Conservation (phyloP, 2,329 filamentous ascomycete species). For the Endocalyx cinctus region DNA sequence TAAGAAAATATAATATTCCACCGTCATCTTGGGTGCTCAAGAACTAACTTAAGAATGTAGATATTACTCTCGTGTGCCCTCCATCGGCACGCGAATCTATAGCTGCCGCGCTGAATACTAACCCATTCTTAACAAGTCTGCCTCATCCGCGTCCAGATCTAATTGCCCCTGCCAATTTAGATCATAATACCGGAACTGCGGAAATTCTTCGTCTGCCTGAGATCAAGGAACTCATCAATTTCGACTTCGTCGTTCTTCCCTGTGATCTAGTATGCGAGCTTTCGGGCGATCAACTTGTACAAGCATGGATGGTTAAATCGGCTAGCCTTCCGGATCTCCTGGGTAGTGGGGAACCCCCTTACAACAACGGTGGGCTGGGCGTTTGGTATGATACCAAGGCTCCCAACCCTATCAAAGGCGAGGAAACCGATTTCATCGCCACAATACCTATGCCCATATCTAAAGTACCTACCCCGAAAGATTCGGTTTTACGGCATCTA, state of each 20-base stretch:
- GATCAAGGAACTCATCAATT: conserved; percentile 70
- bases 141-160: conserved; percentile 70
- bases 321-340: conserved; percentile 62
- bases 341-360: conserved; percentile 34
- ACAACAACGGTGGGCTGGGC: conserved; percentile 71
- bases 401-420: conserved; percentile 73
- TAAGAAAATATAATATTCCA: too few relatives aligned
- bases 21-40: too few relatives aligned
- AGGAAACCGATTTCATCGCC: conserved; percentile 89
- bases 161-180: conserved; percentile 69
- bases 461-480: conserved; percentile 53
- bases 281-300: conserved; percentile 73
- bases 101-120: conserved; percentile 66
- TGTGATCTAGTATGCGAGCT: conserved; percentile 93
- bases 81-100: conserved; percentile 64
- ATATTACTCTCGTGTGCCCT: conserved; percentile 59
- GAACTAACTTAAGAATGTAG: too few relatives aligned
- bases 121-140: conserved; percentile 70
- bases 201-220: conserved; percentile 82
- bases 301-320: conserved; percentile 88
- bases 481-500: conserved; percentile 62
- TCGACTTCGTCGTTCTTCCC: conserved; percentile 85
- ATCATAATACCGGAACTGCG: conserved; percentile 83
- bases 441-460: conserved; percentile 62
- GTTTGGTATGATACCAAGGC: conserved; percentile 87